Evolutionary conservation across 2,329 filamentous ascomycete species (phyloP), one percentile per base, ranked within the genome.

Genomic region (Arthrobotrys sinensis): DNA sequence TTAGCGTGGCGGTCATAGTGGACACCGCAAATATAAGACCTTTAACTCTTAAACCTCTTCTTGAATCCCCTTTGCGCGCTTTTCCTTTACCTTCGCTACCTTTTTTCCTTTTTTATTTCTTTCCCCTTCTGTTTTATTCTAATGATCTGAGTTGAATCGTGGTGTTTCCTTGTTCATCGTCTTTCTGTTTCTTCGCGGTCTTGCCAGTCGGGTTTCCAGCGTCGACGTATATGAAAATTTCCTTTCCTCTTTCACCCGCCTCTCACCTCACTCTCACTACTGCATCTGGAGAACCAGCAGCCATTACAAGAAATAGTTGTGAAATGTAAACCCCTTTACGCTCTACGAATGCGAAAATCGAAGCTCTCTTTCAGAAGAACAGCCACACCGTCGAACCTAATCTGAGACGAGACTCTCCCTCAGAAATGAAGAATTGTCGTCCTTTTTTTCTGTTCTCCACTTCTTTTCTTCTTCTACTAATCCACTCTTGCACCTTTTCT

Each of bases 41-140:
- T 82, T 81, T 82, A 81, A 83, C 83, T 80, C 79, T 75, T 75
- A 80, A 77, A 81, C 80, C 68, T 80, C 75, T 82, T 73, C 80
- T 80, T 67, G 80, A 79, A 57, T 14, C 65, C 66, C 67, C 70
- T 55, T 50, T 67, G 60, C 46, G 57, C 67, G 32, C 62, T 62
- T 72, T 60, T 38, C 65, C 21, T 63, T 69, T 46, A 40, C 64
- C 43, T 66, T 68, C 28, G 24, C 50, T 46, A 11, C 24, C 52
- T n/a, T 16, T 71, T 40, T 65, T 57, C 21, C 48, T 66, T 63
- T 21, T 55, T 67, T 57, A 34, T 62, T 67, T 55, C 65, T 46
- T 68, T 60, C 45, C 19, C 24, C 32, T 38, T 43, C 36, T 70
- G 50, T 62, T 45, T 75, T 55, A 62, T 65, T 68, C 62, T 79